Evolutionary conservation across 441 rosid genomes (phyloP), one percentile per base, ranked within the genome.

Genomic region (Theobroma grandiflorum): DNA sequence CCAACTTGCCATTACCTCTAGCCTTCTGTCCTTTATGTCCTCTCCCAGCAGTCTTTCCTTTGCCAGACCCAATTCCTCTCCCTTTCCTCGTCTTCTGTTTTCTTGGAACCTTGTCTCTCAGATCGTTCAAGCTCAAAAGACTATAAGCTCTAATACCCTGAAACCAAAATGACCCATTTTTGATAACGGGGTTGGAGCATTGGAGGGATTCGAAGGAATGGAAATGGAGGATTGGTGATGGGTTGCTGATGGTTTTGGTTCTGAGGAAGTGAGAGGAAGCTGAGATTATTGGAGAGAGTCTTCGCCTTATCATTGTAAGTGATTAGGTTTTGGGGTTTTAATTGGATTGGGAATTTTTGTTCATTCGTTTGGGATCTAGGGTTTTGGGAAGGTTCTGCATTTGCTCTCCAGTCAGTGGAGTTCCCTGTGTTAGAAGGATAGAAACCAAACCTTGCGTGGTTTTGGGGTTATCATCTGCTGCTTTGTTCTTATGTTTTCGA

Each of bases 11-110:
- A n/a, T 92, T 88, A 15, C 97, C 98, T 79, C 99, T 88, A 2
- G 98, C 99, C 78, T 88, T 94, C 88, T 96, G 99, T 0, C 98
- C 98, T 84, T 96, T 96, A 79, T 96, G 99, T 69, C 98, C 98
- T 76, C 98, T 86, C 42, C 98, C 98, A 0, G 98, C 98, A 57
- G 99, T 96, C 87, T 96, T 94, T 22, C 98, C 98, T 81, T 94
- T 90, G 7, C 99, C 96, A 2, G 99, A 96, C 62, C 99, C 99
- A 83, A 94, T 96, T 26, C 99, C 99, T 80, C 99, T 91, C 3
- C 98, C 98, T 79, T 96, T 96, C 88, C 98, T 90, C 67, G 94
- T 93, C 88, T 89, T 93, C 85, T 90, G 94, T 89, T 96, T 96
- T 85, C 94, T 91, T n/a, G 98, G 98, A 55, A 93, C 83, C 53